Evolutionary conservation across 1,284 basidiomycete genomes (phyloP).

Genomic region (Pseudozyma thailandica): DNA sequence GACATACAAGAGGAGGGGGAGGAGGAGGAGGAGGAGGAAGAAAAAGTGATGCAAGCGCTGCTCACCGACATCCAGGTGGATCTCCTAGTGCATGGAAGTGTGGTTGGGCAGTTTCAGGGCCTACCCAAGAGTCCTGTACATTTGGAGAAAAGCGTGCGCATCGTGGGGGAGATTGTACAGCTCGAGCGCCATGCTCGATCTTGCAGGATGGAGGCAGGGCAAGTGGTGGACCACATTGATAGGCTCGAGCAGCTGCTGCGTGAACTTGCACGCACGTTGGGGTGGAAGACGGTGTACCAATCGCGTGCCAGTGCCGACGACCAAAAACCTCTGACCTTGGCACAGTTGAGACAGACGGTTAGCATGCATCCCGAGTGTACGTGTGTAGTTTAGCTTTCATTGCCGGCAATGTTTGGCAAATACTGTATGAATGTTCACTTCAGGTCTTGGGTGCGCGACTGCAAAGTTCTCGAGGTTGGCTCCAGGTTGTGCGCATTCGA

Average conservation of each 20-base stretch:
- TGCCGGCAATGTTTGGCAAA: too few species aligned
- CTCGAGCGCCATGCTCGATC: too few species aligned
- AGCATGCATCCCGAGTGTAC: too few species aligned
- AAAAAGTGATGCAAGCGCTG: constrained; percentile 7
- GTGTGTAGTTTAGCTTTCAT: too few species aligned
- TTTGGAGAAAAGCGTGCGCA: constrained; percentile 1
- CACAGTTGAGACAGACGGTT: not conserved
- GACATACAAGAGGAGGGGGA: not conserved
- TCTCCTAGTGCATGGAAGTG: not conserved
- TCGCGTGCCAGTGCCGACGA: not conserved
- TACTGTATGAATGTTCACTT: too few species aligned
- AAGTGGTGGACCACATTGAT: constrained; percentile 1
- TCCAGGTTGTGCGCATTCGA: too few species aligned
- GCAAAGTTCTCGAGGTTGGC: too few species aligned
- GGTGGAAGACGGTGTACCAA: constrained; percentile 19
- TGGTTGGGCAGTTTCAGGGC: not conserved
- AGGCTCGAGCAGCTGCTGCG: constrained; percentile 2
- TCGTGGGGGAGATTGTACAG: not conserved
- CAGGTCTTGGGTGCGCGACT: too few species aligned
- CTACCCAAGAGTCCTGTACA: constrained; percentile 5
- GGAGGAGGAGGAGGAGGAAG: constrained; percentile 6
- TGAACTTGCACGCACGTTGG: constrained; percentile 8
- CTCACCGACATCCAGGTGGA: constrained; percentile 8
- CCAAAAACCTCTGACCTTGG: not conserved
- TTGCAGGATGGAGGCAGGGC: not conserved